These are phyloP conservation scores for Rosa lucieae DNA, from an alignment of 306 rosid species.

Conservation along the genomic window DNA sequence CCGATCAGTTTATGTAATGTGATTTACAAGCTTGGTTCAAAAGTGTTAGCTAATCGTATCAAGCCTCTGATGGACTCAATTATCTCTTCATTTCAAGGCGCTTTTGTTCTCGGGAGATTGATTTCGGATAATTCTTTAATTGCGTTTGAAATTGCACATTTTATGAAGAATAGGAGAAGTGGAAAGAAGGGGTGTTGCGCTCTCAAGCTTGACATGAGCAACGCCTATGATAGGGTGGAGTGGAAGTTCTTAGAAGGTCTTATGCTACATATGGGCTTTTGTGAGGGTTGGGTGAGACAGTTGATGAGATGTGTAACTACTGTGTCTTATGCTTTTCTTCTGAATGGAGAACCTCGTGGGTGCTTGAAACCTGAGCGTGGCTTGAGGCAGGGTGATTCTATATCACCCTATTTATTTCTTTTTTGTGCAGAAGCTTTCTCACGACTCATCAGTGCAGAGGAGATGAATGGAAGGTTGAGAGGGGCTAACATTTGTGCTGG, in stretches of 20 bases:
- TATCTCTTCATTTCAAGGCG: not conserved
- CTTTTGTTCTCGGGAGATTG: not conserved
- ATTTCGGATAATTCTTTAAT: not conserved
- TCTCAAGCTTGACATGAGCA: not conserved
- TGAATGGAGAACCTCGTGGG: too few species aligned
- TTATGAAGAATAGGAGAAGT: not conserved
- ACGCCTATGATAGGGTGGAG: not conserved
- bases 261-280: not conserved
- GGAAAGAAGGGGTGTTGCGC: not conserved
- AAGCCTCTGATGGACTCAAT: not conserved
- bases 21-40: not conserved
- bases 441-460: too few species aligned
- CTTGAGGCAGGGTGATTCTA: too few species aligned
- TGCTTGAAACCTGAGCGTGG: too few species aligned
- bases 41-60: not conserved
- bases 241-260: not conserved
- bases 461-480: too few species aligned
- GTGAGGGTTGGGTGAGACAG: not conserved
- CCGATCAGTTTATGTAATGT: constrained; percentile 3
- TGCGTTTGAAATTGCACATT: not conserved
- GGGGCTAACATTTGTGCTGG: not conserved
- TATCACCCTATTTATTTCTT: too few species aligned
- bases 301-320: not conserved
- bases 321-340: not conserved
- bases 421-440: too few species aligned